Conservation (phyloP, 208 protist species). For the Trypanosoma caninum region DNA sequence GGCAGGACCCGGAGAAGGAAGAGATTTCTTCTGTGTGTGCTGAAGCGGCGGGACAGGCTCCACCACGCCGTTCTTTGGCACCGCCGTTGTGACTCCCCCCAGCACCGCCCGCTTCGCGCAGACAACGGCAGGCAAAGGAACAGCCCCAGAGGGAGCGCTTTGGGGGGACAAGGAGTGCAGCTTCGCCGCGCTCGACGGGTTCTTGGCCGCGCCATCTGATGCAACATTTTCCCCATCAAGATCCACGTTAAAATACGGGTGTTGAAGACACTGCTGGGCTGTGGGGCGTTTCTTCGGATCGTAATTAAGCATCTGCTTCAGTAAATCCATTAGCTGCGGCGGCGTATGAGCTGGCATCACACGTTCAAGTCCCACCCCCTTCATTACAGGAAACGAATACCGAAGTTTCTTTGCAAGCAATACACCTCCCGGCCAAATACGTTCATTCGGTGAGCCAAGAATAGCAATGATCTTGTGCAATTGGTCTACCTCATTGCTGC, state of each 20-base stretch:
- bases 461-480: slow-evolving; percentile 78
- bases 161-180: slow-evolving; percentile 28
- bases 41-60: neutral
- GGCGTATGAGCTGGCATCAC: slow-evolving; percentile 80
- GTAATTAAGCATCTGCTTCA: slow-evolving; percentile 93
- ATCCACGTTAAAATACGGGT: slow-evolving; percentile 87
- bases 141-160: slow-evolving; percentile 43
- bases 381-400: slow-evolving; percentile 69
- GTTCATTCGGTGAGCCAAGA: slow-evolving; percentile 76
- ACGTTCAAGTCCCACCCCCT: slow-evolving; percentile 55
- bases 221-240: slow-evolving; percentile 52
- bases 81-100: slow-evolving; percentile 12
- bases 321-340: slow-evolving; percentile 87
- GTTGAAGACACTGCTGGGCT: slow-evolving; percentile 92
- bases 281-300: slow-evolving; percentile 94
- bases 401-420: slow-evolving; percentile 74
- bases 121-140: neutral
- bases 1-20: neutral
- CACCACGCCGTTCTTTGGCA: slow-evolving; percentile 4
- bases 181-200: slow-evolving; percentile 47
- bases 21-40: slow-evolving; percentile 13
- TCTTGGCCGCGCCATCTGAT: slow-evolving; percentile 35
- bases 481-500: slow-evolving; percentile 83
- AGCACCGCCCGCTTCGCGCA: slow-evolving; percentile 2
- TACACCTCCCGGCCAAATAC: slow-evolving; percentile 66